Conservation (phyloP, 495 filamentous ascomycete genomes). For the Penicillium crystallinum region DNA sequence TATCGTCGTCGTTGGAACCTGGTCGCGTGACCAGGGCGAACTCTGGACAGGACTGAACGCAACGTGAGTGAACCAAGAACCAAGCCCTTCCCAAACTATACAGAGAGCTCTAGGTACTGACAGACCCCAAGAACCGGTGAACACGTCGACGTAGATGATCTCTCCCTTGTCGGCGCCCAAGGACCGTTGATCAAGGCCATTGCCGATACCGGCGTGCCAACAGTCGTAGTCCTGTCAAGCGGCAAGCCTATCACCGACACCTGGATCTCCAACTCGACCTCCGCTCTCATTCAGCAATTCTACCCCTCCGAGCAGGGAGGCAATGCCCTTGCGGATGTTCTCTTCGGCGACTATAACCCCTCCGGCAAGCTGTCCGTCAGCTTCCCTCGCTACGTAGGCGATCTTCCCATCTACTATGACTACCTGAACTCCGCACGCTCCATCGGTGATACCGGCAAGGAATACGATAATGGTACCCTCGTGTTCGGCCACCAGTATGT, state of each 20-base stretch:
- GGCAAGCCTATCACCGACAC: constrained; percentile 66
- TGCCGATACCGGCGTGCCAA: constrained; percentile 59
- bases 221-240: constrained; percentile 61
- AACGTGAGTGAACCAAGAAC: constrained; percentile 30
- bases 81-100: neutral
- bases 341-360: constrained; percentile 63
- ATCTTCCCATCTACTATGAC: constrained; percentile 64
- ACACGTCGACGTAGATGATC: constrained; percentile 57
- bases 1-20: constrained; percentile 67
- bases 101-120: neutral
- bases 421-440: constrained; percentile 61
- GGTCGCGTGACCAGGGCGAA: constrained; percentile 64
- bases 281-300: constrained; percentile 64
- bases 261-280: constrained; percentile 56
- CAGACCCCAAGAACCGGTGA: constrained; percentile 53
- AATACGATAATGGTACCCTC: constrained; percentile 51
- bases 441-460: constrained; percentile 42
- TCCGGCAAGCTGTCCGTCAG: constrained; percentile 62
- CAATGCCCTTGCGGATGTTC: constrained; percentile 60
- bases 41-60: constrained; percentile 66
- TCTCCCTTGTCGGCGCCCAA: constrained; percentile 67
- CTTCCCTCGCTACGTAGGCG: constrained; percentile 62
- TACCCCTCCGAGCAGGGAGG: constrained; percentile 61
- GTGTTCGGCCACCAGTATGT: constrained; percentile 64
- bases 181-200: constrained; percentile 58